phyloP scores from a whole-genome alignment of 192 early-diverging fungal genomes.

The Allomyces macrogynus region DNA sequence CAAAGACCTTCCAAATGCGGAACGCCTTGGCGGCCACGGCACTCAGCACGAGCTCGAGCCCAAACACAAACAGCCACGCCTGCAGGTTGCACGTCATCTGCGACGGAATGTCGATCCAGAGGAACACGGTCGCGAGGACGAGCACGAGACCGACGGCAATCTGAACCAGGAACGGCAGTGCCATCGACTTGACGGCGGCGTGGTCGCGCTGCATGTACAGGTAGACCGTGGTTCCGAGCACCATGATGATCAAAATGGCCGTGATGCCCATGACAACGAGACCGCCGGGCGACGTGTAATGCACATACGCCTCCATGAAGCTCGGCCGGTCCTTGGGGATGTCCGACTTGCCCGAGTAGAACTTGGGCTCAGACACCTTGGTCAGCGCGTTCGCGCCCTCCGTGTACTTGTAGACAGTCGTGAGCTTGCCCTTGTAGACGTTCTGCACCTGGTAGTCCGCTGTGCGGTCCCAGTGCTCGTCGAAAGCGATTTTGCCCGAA shows the following conservation, averaged over 20 bases:
- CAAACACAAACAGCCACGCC: background rate
- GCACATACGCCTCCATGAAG: background rate
- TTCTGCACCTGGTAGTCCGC: background rate
- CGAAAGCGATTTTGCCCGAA: background rate
- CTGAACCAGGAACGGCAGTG: background rate
- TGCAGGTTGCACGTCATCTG: background rate
- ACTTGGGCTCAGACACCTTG: background rate
- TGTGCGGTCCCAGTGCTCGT: background rate
- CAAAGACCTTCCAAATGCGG: background rate
- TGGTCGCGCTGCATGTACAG: background rate
- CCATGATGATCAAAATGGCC: background rate
- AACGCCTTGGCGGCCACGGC: background rate
- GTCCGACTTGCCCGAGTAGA: background rate
- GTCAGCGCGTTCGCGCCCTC: background rate
- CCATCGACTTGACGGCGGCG: background rate
- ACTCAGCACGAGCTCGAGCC: background rate
- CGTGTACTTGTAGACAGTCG: background rate
- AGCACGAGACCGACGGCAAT: background rate
- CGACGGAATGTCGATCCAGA: background rate
- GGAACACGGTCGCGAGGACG: background rate
- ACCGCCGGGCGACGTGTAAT: background rate
- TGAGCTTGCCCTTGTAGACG: background rate
- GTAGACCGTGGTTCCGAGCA: background rate
- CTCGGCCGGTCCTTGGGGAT: background rate
- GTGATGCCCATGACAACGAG: background rate